Base-by-base conservation (phyloP, 2,329 filamentous ascomycete species). In the Fonsecaea pedrosoi region DNA sequence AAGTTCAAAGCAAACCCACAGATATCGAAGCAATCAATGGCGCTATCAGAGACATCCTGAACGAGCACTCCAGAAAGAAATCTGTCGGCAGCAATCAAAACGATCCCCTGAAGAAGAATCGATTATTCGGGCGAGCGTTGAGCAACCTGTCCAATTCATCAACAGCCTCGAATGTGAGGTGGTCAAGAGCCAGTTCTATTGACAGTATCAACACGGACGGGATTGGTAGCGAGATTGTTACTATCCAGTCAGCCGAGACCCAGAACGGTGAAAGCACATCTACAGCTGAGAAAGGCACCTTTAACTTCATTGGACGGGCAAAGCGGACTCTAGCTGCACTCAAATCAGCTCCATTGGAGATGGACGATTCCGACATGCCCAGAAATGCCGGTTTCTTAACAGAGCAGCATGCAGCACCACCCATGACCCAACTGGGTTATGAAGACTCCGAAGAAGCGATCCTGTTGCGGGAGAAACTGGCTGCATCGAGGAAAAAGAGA, bases 381-480 rank as follows among this genome's bases (percentile, higher is more conserved):
- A 55, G 64, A 4, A 35, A 45, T 15, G 54, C 55, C 10, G 68
- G 72, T 10, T 69, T 73, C 13, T 75, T 77, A 45, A 71, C 76
- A 10, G 76, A 77, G 60, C 77, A 77, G 10, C 75, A 79, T 62
- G 72, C 75, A 7, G 73, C 75, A 8, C 78, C 80, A 13, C 76
- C 75, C 13, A 78, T 82, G 78, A 83, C 82, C 5, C 81, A 83
- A 70, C 72, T 83, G 18, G 79, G 80, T 34, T 83, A 83, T 64
- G 81, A 83, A 65, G 81, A 83, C 66, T 77, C 80, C 1, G 81
- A 87, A 54, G 84, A 74, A 62, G 70, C 85, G 2, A 81, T 82
- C 12, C 83, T 82, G 62, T 85, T 86, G 72, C 83, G 84, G n/a
- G 84, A 86, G 38, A 84, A 82, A 42, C 83, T 83, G 34, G 82